These are phyloP conservation scores for Miamiensis avidus DNA, from an alignment of 169 alveolate species.

Conservation along the genomic window DNA sequence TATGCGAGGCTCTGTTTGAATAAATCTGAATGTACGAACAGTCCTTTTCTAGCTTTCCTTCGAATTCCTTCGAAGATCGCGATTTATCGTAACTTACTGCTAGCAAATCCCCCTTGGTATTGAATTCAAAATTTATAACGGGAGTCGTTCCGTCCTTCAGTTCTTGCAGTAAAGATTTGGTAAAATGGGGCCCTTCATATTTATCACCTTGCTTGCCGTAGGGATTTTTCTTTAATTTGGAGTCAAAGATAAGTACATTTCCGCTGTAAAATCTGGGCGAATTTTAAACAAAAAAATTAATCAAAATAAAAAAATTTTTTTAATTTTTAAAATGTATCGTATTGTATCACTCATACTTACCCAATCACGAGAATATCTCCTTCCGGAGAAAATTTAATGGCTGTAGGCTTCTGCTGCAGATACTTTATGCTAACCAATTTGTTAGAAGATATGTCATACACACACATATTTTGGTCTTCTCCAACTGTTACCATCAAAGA, in stretches of 20 bases:
- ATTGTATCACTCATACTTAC: background rate
- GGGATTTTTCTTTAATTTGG: constrained; percentile 48
- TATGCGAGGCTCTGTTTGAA: constrained; percentile 32
- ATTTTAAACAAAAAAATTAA: too few species aligned
- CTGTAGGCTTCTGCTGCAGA: constrained; percentile 69
- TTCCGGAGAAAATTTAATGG: constrained; percentile 75
- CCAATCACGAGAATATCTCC: constrained; percentile 82
- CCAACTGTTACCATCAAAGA: constrained; percentile 71
- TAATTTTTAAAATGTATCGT: too few species aligned
- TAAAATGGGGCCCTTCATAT: constrained; percentile 51
- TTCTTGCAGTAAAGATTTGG: constrained; percentile 50
- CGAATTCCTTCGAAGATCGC: constrained; percentile 51
- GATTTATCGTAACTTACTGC: constrained; percentile 77
- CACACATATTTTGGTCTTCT: constrained; percentile 74
- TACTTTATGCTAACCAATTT: constrained; percentile 59
- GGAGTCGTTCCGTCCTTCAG: constrained; percentile 54
- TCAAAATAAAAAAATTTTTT: too few species aligned
- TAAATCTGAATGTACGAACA: constrained; percentile 39
- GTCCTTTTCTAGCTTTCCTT: constrained; percentile 40
- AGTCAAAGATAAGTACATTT: constrained; percentile 59
- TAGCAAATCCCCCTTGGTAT: constrained; percentile 69
- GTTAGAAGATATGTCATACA: constrained; percentile 72
- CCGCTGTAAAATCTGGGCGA: constrained; percentile 50
- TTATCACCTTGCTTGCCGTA: constrained; percentile 63
- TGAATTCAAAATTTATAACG: constrained; percentile 64